Evolutionary conservation across 306 rosid species (phyloP).

Genomic region (Begonia loranthoides): DNA sequence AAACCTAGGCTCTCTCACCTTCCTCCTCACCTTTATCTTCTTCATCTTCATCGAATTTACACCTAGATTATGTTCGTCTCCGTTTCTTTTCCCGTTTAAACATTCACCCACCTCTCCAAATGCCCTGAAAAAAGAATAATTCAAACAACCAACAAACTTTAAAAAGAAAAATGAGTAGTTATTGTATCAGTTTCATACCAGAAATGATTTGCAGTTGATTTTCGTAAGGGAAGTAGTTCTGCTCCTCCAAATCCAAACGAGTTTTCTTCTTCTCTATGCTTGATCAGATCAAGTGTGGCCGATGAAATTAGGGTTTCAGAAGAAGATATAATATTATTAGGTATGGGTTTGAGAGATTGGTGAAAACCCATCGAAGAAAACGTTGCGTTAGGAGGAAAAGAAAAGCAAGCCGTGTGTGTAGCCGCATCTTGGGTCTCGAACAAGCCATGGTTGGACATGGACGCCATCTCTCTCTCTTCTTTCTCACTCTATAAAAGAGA

Average conservation of each 20-base stretch:
- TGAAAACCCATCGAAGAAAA: constrained; percentile 39
- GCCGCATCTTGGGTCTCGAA: constrained; percentile 47
- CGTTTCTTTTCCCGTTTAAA: constrained; percentile 29
- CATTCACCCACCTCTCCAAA: constrained; percentile 51
- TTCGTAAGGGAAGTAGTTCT: constrained; percentile 73
- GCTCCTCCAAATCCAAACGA: constrained; percentile 26
- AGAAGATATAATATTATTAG: constrained; percentile 15
- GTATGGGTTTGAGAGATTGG: constrained; percentile 40
- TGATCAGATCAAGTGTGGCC: constrained; percentile 14
- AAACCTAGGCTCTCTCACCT: constrained; percentile 96
- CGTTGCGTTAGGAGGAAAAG: constrained; percentile 35
- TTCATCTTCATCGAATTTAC: constrained; percentile 72
- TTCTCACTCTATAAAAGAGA: constrained; percentile 9
- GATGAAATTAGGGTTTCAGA: constrained; percentile 59
- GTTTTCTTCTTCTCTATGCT: constrained; percentile 24
- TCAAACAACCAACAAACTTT: not conserved
- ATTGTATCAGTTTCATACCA: not conserved
- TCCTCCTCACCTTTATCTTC: constrained; percentile 80
- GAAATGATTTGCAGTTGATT: constrained; percentile 42
- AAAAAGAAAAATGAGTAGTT: not conserved
- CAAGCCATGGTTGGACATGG: constrained; percentile 37
- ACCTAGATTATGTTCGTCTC: constrained; percentile 28
- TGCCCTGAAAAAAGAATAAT: constrained; percentile 23
- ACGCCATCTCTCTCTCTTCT: constrained; percentile 24
- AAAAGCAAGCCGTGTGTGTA: constrained; percentile 50